Base-by-base conservation (phyloP, 352 stramenopile genomes). In the Globisporangium cederbergense region DNA sequence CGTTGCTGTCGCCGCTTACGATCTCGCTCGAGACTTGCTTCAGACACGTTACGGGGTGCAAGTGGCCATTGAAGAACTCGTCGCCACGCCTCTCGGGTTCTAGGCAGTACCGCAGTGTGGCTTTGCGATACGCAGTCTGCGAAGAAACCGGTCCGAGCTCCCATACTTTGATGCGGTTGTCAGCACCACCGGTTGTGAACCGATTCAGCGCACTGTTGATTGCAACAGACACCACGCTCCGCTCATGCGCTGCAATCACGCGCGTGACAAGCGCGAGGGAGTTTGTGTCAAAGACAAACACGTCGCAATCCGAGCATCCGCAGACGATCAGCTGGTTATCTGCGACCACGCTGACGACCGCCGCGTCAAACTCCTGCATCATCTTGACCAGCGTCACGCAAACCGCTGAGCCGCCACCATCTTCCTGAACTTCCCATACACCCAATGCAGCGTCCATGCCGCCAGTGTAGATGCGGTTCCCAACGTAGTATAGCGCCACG, bases 101-200 rank as follows among this genome's bases (percentile, higher is more conserved):
- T 1, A 91, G 73, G 11, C 60, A 80, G 34, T 73, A 72, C 1
- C 72, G 8, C 20, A 83, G 25, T 16, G 59, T 77, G 36, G 72
- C 57, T 14, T 75, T 79, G 2, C 78, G 76, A 4, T 78, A 66
- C 25, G 68, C 67, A 4, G 66, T 78, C 4, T 62, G 51, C 1
- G 60, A 55, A 13, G 64, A 70, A 0, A 63, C 55, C 7, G 67
- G 36, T 36, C 74, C 70, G 30, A 92, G 20, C 11, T 84, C 52
- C 83, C 83, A 94, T 0, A 89, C 71, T 66, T 90, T 89, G 46
- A 93, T 64, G 32, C 73, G 75, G 18, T 81, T 73, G 67, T 94
- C 86, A 3, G 80, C 80, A 18, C 67, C 74, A 8, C 74, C 86
- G 1, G 86, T 89, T 8, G 69, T 82, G 6, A 95, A 62, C 9